Conservation (phyloP, 305 asterid species). For the Nicotiana rustica region DNA sequence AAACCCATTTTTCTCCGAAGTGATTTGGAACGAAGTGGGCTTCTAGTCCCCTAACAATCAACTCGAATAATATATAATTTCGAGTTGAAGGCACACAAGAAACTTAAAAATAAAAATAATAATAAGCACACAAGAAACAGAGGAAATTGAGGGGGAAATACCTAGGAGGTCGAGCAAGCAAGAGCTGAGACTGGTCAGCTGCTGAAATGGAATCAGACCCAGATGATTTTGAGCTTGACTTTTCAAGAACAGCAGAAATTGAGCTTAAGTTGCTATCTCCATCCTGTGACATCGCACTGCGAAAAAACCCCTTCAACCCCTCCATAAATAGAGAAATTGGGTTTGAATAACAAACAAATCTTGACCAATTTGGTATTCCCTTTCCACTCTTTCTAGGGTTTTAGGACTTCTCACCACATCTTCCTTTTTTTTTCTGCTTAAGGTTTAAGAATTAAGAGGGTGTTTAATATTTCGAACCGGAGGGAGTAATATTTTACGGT, state of each 20-base stretch:
- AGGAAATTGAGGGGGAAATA: slow-evolving; percentile 21
- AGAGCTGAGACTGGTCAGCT: slow-evolving; percentile 48
- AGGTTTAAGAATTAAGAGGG: too few relatives aligned
- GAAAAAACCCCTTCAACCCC: slow-evolving; percentile 41
- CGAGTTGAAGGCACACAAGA: too few relatives aligned
- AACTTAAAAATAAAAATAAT: too few relatives aligned
- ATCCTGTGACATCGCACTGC: slow-evolving; percentile 59
- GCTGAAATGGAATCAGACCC: slow-evolving; percentile 44
- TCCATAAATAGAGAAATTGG: not conserved
- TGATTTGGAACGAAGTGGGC: too few relatives aligned
- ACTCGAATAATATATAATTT: too few relatives aligned
- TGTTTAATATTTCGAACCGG: too few relatives aligned
- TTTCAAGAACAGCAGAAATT: slow-evolving; percentile 58
- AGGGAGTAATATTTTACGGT: too few relatives aligned
- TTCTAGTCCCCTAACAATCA: too few relatives aligned
- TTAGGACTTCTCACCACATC: not conserved
- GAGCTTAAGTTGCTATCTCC: slow-evolving; percentile 47
- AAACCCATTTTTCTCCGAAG: too few relatives aligned
- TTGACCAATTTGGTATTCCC: not conserved
- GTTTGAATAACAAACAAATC: not conserved
- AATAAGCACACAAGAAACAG: not conserved
- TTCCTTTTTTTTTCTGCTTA: too few relatives aligned
- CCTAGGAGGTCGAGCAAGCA: slow-evolving; percentile 62
- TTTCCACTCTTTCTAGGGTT: not conserved
- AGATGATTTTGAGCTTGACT: slow-evolving; percentile 48